A percentile compares a stretch with the other conserved stretches of the same genome.
These are phyloP conservation scores for Ascoidea asiatica DNA, from an alignment of 805 yeast genomes.

Conservation along the genomic window DNA sequence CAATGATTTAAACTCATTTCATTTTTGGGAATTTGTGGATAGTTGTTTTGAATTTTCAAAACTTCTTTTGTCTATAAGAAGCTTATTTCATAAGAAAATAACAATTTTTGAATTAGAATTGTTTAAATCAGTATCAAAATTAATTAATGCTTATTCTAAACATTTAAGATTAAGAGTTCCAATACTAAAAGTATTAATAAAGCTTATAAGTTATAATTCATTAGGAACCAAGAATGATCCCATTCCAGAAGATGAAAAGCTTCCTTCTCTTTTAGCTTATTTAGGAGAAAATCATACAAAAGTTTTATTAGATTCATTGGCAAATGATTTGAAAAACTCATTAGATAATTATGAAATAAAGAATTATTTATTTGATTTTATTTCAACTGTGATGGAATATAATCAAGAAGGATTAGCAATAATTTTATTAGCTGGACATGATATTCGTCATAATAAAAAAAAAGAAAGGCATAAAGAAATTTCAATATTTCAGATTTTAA, in stretches of 20 bases:
- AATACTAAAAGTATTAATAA: slow-evolving; percentile 42
- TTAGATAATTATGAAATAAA: slow-evolving; percentile 40
- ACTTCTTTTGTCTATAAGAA: slow-evolving; percentile 41
- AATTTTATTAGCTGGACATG: slow-evolving; percentile 48
- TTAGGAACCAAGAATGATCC: slow-evolving; percentile 9
- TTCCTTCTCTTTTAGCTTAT: slow-evolving; percentile 75
- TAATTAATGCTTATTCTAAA: slow-evolving; percentile 47
- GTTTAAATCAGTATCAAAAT: slow-evolving; percentile 37
- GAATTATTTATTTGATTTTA: slow-evolving; percentile 45
- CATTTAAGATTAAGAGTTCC: slow-evolving; percentile 31
- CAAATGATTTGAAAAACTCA: slow-evolving; percentile 43
- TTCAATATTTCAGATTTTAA: slow-evolving; percentile 43
- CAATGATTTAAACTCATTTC: slow-evolving; percentile 29
- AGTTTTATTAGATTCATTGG: slow-evolving; percentile 44
- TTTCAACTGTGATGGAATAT: slow-evolving; percentile 55
- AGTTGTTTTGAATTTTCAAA: slow-evolving; percentile 42
- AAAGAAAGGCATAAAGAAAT: slow-evolving; percentile 8
- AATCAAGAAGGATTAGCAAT: slow-evolving; percentile 71
- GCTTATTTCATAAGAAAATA: slow-evolving; percentile 22
- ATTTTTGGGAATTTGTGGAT: slow-evolving; percentile 36
- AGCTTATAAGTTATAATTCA: slow-evolving; percentile 34
- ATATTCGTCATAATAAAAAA: slow-evolving; percentile 17
- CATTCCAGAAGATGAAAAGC: slow-evolving; percentile 20
- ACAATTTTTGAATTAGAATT: slow-evolving; percentile 54
- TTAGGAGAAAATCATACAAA: slow-evolving; percentile 55